Conservation (phyloP, 805 yeast species). For the Lachancea fermentati region DNA sequence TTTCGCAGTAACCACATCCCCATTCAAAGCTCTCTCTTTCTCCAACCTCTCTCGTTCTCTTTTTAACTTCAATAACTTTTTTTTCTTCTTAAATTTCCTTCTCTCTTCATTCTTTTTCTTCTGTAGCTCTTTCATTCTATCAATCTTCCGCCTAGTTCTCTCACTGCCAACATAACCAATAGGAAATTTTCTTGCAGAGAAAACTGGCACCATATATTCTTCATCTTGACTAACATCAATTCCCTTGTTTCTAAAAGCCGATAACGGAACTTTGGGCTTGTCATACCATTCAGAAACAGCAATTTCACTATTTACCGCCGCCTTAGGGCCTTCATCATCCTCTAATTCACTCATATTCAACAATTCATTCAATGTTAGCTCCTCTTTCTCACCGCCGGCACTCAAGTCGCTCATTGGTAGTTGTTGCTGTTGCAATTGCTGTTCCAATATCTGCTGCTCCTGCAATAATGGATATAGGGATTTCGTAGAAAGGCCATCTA, state of each 20-base stretch:
- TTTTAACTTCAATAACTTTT: slow-evolving; percentile 27
- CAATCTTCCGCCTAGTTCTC: slow-evolving; percentile 32
- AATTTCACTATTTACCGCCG: slow-evolving; percentile 34
- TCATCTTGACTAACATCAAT: slow-evolving; percentile 32
- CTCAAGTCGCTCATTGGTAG: slow-evolving; percentile 13
- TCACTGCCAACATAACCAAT: slow-evolving; percentile 34
- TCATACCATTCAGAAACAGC: slow-evolving; percentile 34
- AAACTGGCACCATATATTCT: slow-evolving; percentile 27
- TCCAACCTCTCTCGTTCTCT: slow-evolving; percentile 30
- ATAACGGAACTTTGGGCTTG: slow-evolving; percentile 63
- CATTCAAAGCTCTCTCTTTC: slow-evolving; percentile 16
- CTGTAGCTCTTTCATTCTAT: slow-evolving; percentile 32
- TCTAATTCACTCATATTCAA: slow-evolving; percentile 85
- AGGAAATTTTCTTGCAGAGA: slow-evolving; percentile 30
- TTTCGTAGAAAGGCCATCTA: slow-evolving; percentile 89
- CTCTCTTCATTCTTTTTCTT: slow-evolving; percentile 31
- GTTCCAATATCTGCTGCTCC: slow-evolving; percentile 27
- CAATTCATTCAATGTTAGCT: slow-evolving; percentile 67
- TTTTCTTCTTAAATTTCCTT: slow-evolving; percentile 30
- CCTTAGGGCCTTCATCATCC: slow-evolving; percentile 55
- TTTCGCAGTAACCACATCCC: slow-evolving; percentile 2
- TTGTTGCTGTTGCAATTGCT: slow-evolving; percentile 16
- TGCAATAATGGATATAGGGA: slow-evolving; percentile 54
- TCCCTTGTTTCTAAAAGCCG: slow-evolving; percentile 86
- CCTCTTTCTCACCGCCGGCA: slow-evolving; percentile 35